Conservation (phyloP, 176 grass and related monocot genomes). For the Oryza officinalis region DNA sequence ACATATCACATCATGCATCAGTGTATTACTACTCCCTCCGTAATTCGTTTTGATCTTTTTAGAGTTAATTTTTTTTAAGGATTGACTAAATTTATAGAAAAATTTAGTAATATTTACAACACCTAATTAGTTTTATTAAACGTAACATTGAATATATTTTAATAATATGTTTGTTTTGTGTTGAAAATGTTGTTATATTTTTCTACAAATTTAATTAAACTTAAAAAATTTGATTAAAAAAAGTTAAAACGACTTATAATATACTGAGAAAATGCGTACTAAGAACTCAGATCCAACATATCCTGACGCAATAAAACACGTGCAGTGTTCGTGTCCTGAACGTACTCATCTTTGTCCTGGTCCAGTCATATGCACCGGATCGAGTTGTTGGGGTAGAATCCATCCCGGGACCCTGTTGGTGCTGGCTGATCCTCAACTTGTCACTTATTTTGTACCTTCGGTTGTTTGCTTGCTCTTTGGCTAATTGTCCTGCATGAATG, state of each 20-base stretch:
- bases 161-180: too few species aligned
- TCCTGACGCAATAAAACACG: background rate
- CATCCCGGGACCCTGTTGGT: background rate
- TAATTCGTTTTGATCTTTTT: too few species aligned
- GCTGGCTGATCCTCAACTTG: background rate
- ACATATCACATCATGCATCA: background rate
- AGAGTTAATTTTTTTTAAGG: too few species aligned
- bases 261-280: too few species aligned
- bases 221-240: too few species aligned
- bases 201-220: too few species aligned
- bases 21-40: background rate
- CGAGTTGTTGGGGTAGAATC: constrained; percentile 23
- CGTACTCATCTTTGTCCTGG: background rate
- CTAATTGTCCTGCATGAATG: background rate
- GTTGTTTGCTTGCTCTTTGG: background rate
- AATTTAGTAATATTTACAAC: too few species aligned
- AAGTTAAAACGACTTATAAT: too few species aligned
- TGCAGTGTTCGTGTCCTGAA: background rate
- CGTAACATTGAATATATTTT: too few species aligned
- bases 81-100: too few species aligned
- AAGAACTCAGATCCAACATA: background rate
- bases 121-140: too few species aligned
- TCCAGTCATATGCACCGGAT: background rate
- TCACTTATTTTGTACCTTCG: background rate
- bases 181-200: too few species aligned